Conservation (phyloP, 176 grass and related monocot genomes). For the Avena insularis region DNA sequence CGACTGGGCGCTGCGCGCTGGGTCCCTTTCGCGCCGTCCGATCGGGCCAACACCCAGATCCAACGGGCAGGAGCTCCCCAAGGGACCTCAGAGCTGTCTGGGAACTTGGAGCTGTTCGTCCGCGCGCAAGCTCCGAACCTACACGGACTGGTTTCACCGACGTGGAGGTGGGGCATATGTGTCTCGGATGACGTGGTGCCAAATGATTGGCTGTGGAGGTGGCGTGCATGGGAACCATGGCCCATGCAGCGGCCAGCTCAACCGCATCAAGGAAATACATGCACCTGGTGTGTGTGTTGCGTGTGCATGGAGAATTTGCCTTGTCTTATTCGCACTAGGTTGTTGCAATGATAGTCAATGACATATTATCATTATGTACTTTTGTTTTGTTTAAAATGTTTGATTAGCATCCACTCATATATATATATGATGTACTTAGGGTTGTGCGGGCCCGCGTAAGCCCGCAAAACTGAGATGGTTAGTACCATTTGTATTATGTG, state of each 20-base stretch:
- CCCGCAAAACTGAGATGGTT: too few species aligned
- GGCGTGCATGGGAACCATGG: neutral
- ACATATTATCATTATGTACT: neutral
- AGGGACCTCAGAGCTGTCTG: neutral
- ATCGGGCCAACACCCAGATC: neutral
- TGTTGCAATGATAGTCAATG: neutral
- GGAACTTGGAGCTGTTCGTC: neutral
- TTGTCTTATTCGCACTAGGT: neutral
- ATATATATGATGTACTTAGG: too few species aligned
- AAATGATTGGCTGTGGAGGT: constrained; percentile 17
- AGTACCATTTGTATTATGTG: too few species aligned
- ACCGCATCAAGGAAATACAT: neutral
- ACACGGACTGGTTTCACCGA: neutral
- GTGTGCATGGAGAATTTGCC: constrained; percentile 24
- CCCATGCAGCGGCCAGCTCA: constrained; percentile 28
- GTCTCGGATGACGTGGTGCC: constrained; percentile 12
- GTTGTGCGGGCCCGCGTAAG: too few species aligned
- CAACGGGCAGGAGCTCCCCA: neutral
- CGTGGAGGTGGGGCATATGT: neutral
- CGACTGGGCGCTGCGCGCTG: constrained; percentile 31
- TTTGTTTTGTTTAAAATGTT: neutral
- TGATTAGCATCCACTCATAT: neutral
- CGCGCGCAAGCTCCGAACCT: neutral
- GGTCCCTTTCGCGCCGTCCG: neutral
- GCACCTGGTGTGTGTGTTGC: neutral